These are phyloP conservation scores for Fusarium zealandicum DNA, from an alignment of 2,329 filamentous ascomycete species.

Conservation along the genomic window DNA sequence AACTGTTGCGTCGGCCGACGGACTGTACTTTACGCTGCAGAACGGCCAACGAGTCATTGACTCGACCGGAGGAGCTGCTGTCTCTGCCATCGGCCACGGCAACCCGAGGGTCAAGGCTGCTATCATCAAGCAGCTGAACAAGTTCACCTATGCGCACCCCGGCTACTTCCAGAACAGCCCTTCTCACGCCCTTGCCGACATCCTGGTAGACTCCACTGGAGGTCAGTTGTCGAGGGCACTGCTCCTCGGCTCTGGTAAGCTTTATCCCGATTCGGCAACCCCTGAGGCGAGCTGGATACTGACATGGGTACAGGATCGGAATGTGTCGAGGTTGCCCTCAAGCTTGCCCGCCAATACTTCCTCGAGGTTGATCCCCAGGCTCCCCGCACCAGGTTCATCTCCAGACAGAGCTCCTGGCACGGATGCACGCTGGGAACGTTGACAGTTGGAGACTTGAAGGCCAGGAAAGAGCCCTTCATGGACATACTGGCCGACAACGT, in stretches of 20 bases:
- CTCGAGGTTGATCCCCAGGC: constrained; percentile 52
- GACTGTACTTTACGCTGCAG: background rate
- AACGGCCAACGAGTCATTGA: background rate
- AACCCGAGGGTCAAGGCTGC: constrained; percentile 29
- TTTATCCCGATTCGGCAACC: background rate
- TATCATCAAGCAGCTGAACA: constrained; percentile 32
- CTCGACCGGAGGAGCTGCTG: constrained; percentile 25
- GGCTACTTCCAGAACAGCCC: constrained; percentile 32
- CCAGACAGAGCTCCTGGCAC: constrained; percentile 73
- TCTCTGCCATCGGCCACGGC: constrained; percentile 31
- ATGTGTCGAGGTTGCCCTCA: constrained; percentile 53
- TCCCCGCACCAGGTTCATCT: constrained; percentile 69
- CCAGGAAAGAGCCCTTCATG: constrained; percentile 19
- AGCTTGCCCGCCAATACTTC: constrained; percentile 56
- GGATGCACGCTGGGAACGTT: constrained; percentile 74
- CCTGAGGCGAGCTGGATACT: background rate
- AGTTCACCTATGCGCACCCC: constrained; percentile 28
- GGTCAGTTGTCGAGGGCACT: constrained; percentile 46
- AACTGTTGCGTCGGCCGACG: constrained; percentile 1
- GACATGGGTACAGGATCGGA: constrained; percentile 54
- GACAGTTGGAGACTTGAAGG: constrained; percentile 54
- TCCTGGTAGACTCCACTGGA: constrained; percentile 43
- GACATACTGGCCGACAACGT: constrained; percentile 34
- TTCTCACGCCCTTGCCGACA: constrained; percentile 30
- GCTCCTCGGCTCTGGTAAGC: constrained; percentile 47